Percentiles rank a stretch among this genome's conserved stretches.
phyloP scores from a whole-genome alignment of 257 asterid genomes.

The Solanum chiquidenum region DNA sequence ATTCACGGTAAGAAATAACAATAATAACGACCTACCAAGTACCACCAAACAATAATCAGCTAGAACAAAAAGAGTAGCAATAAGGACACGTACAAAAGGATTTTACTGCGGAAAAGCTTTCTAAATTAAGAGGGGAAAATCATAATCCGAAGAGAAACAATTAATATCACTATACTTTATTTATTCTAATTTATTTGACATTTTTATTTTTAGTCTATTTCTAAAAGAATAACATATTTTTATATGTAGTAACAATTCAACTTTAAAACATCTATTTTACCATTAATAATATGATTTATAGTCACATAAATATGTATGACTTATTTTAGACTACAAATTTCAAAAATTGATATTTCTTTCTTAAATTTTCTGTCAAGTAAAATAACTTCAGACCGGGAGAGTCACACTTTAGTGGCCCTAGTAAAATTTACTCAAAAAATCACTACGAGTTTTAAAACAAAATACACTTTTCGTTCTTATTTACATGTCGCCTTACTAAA shows the following conservation, averaged over 20 bases:
- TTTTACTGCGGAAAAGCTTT: neutral
- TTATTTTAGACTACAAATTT: no score
- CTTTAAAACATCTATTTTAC: no score
- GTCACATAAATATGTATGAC: no score
- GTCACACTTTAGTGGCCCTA: neutral
- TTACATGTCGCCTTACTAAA: no score
- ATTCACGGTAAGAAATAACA: neutral
- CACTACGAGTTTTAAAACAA: neutral
- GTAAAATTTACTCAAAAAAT: neutral
- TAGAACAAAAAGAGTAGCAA: neutral
- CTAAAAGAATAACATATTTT: no score
- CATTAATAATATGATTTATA: neutral
- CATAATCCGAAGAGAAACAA: neutral
- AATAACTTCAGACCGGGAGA: neutral
- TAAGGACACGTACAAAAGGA: neutral
- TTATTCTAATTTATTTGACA: no score
- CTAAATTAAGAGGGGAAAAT: neutral
- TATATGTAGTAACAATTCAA: no score
- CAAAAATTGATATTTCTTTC: fast-evolving
- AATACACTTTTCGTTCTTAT: neutral
- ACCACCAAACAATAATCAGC: neutral
- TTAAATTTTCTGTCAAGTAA: no score
- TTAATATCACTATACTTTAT: no score
- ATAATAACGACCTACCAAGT: neutral
- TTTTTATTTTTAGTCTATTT: no score